Conservation (phyloP, 495 filamentous ascomycete genomes). For the Penicillium ochrochloron region DNA sequence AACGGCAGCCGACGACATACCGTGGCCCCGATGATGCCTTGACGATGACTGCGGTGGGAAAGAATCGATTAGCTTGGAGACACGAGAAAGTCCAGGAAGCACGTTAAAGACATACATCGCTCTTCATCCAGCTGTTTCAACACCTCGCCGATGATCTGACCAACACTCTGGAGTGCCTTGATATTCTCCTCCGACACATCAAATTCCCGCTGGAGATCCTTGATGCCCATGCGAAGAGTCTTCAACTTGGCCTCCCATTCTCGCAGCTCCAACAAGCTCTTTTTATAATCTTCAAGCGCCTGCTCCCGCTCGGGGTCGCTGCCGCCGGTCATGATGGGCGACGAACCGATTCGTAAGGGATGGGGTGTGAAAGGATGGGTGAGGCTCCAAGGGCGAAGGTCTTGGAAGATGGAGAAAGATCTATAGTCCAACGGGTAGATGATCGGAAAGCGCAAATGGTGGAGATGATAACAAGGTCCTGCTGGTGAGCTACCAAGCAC, state of each 20-base stretch:
- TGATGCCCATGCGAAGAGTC: constrained; percentile 88
- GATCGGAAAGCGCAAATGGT: constrained; percentile 24
- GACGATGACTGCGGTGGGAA: constrained; percentile 61
- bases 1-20: constrained; percentile 98
- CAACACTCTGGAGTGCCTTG: constrained; percentile 98
- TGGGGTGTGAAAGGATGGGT: constrained; percentile 10
- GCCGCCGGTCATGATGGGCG: constrained; percentile 53
- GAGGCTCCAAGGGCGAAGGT: constrained; percentile 12
- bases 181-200: constrained; percentile 99
- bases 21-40: constrained; percentile 97
- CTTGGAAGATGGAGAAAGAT: constrained; percentile 1
- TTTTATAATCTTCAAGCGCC: constrained; percentile 87
- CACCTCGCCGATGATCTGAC: constrained; percentile 99
- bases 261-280: constrained; percentile 91
- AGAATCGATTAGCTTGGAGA: constrained; percentile 10
- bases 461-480: constrained; percentile 19
- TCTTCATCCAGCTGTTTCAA: constrained; percentile 99
- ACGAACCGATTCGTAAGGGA: constrained; percentile 15
- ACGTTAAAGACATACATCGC: constrained; percentile 67
- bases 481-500: constrained; percentile 35
- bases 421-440: constrained; percentile 6
- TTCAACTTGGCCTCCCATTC: constrained; percentile 99
- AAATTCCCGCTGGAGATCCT: constrained; percentile 90
- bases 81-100: neutral
- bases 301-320: constrained; percentile 72